Conservation (phyloP, 305 asterid genomes). For the Plantago lanceolata region DNA sequence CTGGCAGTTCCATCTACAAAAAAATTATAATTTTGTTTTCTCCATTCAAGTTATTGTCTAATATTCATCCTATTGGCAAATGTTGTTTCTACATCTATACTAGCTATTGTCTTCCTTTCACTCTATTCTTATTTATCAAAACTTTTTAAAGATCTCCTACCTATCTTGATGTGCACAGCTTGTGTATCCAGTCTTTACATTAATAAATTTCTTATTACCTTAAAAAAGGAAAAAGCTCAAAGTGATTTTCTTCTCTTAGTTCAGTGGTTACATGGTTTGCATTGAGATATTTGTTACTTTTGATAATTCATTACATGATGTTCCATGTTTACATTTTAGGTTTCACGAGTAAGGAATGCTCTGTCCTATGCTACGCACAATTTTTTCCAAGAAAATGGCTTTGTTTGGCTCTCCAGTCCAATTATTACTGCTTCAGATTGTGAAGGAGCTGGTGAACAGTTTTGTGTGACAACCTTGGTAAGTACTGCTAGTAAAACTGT, state of each 20-base stretch:
- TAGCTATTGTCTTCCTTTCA: not conserved
- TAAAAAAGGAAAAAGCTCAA: no score
- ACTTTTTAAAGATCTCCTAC: no score
- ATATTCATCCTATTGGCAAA: not conserved
- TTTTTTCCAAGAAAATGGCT: conserved; percentile 91
- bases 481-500: conserved; percentile 28
- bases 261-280: no score
- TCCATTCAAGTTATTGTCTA: not conserved
- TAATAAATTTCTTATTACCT: no score
- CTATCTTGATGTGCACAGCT: no score
- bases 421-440: conserved; percentile 97
- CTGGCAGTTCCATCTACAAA: not conserved
- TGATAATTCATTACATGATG: conserved; percentile 13
- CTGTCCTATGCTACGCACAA: conserved; percentile 91
- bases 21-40: not conserved
- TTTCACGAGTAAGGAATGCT: conserved; percentile 93
- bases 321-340: conserved; percentile 44
- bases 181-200: no score
- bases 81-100: not conserved
- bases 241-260: not conserved
- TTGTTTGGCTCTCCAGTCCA: conserved; percentile 96
- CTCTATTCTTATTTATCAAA: not conserved
- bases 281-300: not conserved
- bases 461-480: conserved; percentile 96
- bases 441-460: conserved; percentile 99